Base-by-base conservation (phyloP, 768 basidiomycete species). In the Auriscalpium microsporum region DNA sequence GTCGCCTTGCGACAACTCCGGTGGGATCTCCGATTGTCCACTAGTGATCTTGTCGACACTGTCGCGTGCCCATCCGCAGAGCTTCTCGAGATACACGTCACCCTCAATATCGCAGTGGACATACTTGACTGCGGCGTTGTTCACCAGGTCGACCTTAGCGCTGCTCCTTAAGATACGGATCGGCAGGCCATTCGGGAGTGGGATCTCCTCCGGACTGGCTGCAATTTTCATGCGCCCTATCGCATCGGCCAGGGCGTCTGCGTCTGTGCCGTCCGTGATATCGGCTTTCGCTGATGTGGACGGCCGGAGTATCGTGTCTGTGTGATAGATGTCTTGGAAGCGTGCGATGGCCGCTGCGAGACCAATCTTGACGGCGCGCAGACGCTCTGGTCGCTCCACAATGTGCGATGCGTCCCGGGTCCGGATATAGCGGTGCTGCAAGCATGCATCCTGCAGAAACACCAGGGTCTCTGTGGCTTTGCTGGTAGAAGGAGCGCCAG, bases 371-470 rank as follows among this genome's bases (percentile, higher is more conserved):
- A 97, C 82, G 0, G 94, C 94, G 49, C 86, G 80, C 28, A 98
- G 72, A 21, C 95, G 82, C 66, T 96, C 90, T 0, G 94, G 94
- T 10, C 91, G 78, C 67, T 98, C 95, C n/a, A 94, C 82, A 52
- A 96, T 84, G 46, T 75, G 73, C 1, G 88, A 90, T 0, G 75
- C 74, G 62, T 91, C 86, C 50, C 79, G 76, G 14, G 84, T 82
- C 14, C 94, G 84, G 53, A 94, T 90, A 63, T 83, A 95, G 48
- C 73, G 78, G 64, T 92, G 90, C 56, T 81, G 73, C 16, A 83
- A 75, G 65, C 90, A 90, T 14, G 81, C 78, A 55, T 87, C 83
- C 69, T 92, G 90, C 11, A 90, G 65, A 60, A 73, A 77, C 45
- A 81, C 60, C 14, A 28, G 28, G 28, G 28, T 28, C 28, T 28